Conservation (phyloP, 2,329 filamentous ascomycete species). For the Plenodomus tracheiphilus region DNA sequence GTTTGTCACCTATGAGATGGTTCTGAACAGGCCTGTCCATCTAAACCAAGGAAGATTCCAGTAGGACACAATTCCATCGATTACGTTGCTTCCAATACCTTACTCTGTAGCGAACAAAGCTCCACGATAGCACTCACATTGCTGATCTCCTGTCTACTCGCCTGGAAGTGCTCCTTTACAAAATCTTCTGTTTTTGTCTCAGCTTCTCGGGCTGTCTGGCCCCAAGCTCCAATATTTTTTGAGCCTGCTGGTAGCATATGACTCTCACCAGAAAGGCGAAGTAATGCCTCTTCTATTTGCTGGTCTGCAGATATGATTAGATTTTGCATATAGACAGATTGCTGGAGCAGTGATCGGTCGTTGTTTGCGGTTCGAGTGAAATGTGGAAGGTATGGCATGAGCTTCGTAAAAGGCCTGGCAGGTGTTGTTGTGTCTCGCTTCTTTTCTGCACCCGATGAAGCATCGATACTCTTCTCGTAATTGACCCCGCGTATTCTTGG, state of each 20-base stretch:
- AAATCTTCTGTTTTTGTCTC: conserved; percentile 21
- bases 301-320: conserved; percentile 37
- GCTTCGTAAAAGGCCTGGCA: conserved; percentile 20
- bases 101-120: conserved; percentile 33
- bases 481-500: not conserved
- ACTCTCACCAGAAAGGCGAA: conserved; percentile 44
- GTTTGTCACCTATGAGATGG: too few species aligned
- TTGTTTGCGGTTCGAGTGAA: conserved; percentile 27
- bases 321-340: conserved; percentile 38
- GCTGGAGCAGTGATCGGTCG: conserved; percentile 39
- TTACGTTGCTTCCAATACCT: conserved; percentile 6
- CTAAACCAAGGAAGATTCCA: too few species aligned
- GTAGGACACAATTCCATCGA: too few species aligned
- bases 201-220: conserved; percentile 23
- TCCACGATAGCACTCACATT: conserved; percentile 32
- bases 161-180: conserved; percentile 23
- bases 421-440: not conserved
- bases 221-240: conserved; percentile 32
- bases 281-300: conserved; percentile 31
- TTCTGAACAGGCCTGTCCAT: too few species aligned
- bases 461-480: not conserved
- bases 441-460: not conserved
- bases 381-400: conserved; percentile 37
- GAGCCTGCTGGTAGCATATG: conserved; percentile 42
- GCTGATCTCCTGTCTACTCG: conserved; percentile 27